phyloP scores from a whole-genome alignment of 116 monocot species.

The Dioscorea cayenensis region DNA sequence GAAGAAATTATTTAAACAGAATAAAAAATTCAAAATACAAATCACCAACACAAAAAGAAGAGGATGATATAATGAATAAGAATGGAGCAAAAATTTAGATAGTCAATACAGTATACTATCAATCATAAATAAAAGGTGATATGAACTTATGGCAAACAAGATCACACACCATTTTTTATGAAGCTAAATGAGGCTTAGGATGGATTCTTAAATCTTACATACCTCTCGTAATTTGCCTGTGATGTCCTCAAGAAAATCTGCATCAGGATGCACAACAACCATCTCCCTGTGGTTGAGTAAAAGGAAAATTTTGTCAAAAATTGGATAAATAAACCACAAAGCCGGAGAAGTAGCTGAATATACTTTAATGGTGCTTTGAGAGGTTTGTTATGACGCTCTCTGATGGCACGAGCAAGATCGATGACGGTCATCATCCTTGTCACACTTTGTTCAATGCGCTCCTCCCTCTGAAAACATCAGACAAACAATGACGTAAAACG shows the following conservation, averaged over 20 bases:
- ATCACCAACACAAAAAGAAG: neutral
- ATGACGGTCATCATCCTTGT: conserved; percentile 98
- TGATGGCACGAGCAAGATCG: conserved; percentile 92
- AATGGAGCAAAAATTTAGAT: no score
- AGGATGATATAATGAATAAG: neutral
- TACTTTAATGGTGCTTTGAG: conserved; percentile 90
- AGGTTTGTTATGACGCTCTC: conserved; percentile 90
- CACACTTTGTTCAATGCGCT: conserved; percentile 97
- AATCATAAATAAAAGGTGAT: no score
- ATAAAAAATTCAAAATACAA: conserved; percentile 3
- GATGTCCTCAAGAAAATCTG: conserved; percentile 94
- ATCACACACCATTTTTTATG: no score
- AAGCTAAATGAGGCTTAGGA: no score
- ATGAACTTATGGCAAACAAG: no score
- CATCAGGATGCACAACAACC: conserved; percentile 93
- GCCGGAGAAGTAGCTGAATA: conserved; percentile 2
- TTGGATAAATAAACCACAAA: neutral
- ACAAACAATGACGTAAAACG: neutral
- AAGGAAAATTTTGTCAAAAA: neutral
- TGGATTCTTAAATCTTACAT: neutral
- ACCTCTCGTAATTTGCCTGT: conserved; percentile 89
- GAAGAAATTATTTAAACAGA: neutral
- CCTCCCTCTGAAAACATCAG: conserved; percentile 59
- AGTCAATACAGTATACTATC: no score
- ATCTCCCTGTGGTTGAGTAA: conserved; percentile 53